Conservation (phyloP, 352 stramenopile species). For the Phytopythium oedochilum region DNA sequence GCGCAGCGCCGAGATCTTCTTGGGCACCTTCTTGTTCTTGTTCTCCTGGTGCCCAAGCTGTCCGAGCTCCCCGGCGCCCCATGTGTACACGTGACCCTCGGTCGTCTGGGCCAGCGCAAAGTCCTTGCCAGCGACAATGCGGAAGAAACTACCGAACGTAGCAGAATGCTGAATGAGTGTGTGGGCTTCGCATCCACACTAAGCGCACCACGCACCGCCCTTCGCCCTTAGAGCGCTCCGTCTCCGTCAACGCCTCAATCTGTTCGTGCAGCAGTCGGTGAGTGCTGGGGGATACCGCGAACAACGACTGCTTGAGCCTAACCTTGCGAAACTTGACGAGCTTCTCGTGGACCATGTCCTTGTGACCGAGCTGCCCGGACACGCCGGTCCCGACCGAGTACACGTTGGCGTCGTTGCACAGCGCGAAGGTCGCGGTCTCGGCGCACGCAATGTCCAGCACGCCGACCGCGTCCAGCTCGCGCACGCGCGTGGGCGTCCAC, state of each 20-base stretch:
- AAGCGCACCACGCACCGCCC: slow-evolving; percentile 34
- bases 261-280: slow-evolving; percentile 11
- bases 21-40: slow-evolving; percentile 82
- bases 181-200: not conserved
- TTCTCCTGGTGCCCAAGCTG: slow-evolving; percentile 83
- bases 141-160: slow-evolving; percentile 36
- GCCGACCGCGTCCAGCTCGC: slow-evolving; percentile 54
- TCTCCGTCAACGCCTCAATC: slow-evolving; percentile 62
- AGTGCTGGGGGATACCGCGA: too few species aligned
- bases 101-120: slow-evolving; percentile 56
- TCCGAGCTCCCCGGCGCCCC: slow-evolving; percentile 70
- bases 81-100: slow-evolving; percentile 72
- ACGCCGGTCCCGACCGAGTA: slow-evolving; percentile 72
- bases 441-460: slow-evolving; percentile 58
- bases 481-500: slow-evolving; percentile 55
- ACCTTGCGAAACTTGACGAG: slow-evolving; percentile 74
- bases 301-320: too few species aligned
- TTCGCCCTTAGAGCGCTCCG: slow-evolving; percentile 75
- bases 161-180: too few species aligned
- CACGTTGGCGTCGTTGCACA: slow-evolving; percentile 69
- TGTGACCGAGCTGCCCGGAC: slow-evolving; percentile 59
- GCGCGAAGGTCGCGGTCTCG: slow-evolving; percentile 55
- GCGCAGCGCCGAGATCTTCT: slow-evolving; percentile 80
- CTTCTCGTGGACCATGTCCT: slow-evolving; percentile 78
- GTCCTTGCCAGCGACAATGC: slow-evolving; percentile 48